A percentile compares a stretch with the other conserved stretches of the same genome.
phyloP scores from a whole-genome alignment of 1,284 basidiomycete species.

The Pseudozyma hubeiensis region DNA sequence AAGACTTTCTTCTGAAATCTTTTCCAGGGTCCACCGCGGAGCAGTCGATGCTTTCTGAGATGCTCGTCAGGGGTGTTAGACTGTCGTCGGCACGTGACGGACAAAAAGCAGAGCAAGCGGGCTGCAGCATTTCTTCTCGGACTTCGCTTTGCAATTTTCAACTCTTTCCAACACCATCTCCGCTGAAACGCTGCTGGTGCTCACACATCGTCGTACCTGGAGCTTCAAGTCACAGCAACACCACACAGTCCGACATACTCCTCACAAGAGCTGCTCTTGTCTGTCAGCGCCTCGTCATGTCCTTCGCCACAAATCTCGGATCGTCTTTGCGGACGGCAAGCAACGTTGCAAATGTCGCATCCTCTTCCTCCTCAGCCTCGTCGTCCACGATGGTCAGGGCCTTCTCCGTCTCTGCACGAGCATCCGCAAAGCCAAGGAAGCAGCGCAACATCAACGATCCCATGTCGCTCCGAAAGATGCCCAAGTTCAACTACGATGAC shows the following conservation, averaged over 20 bases:
- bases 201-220: too few relatives aligned
- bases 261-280: not conserved
- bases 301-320: constrained; percentile 18
- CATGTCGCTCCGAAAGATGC: constrained; percentile 55
- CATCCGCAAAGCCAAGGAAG: constrained; percentile 53
- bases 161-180: not conserved
- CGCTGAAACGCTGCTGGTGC: too few relatives aligned
- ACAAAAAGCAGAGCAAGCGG: too few relatives aligned
- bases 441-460: constrained; percentile 47
- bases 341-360: constrained; percentile 11
- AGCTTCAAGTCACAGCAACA: too few relatives aligned
- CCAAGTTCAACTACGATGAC: constrained; percentile 64
- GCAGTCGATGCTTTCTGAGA: too few relatives aligned
- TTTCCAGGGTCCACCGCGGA: not conserved
- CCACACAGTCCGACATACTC: too few relatives aligned
- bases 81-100: too few relatives aligned
- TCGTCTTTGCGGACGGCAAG: constrained; percentile 30
- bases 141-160: not conserved
- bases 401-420: constrained; percentile 41
- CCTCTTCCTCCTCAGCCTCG: constrained; percentile 25
- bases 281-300: constrained; percentile 10
- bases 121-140: constrained; percentile 8
- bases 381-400: constrained; percentile 26
- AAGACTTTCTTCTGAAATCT: not conserved
- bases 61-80: too few relatives aligned